Conservation (phyloP, 208 protist species). For the Willaertia magna region DNA sequence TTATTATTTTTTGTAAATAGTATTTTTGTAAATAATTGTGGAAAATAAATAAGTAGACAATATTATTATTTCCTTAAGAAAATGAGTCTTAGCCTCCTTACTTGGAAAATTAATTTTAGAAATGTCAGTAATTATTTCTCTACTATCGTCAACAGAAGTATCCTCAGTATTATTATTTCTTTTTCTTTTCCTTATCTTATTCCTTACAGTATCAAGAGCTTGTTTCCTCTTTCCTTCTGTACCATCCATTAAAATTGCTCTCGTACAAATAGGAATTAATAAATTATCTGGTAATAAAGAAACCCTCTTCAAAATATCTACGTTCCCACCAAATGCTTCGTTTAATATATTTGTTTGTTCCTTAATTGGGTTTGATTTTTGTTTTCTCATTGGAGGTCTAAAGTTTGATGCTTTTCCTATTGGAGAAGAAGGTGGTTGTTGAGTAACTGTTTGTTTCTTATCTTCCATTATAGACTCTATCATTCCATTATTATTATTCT, state of each 20-base stretch:
- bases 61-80: neutral
- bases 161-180: neutral
- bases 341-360: neutral
- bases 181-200: neutral
- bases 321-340: neutral
- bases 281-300: neutral
- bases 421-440: neutral
- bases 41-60: too few relatives aligned
- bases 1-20: too few relatives aligned
- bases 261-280: neutral
- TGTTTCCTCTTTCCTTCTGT: neutral
- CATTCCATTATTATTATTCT: too few relatives aligned
- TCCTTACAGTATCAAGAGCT: neutral
- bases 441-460: neutral
- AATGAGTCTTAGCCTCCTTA: neutral
- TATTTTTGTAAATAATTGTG: too few relatives aligned
- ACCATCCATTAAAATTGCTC: neutral
- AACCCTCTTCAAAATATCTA: neutral
- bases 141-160: neutral
- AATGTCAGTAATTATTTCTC: neutral
- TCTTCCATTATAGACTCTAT: too few relatives aligned
- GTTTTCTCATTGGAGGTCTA: neutral
- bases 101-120: neutral
- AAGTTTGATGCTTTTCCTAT: neutral
- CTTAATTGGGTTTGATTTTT: neutral